Base-by-base conservation (phyloP, 352 stramenopile genomes). In the Thraustochytrium striatum region DNA sequence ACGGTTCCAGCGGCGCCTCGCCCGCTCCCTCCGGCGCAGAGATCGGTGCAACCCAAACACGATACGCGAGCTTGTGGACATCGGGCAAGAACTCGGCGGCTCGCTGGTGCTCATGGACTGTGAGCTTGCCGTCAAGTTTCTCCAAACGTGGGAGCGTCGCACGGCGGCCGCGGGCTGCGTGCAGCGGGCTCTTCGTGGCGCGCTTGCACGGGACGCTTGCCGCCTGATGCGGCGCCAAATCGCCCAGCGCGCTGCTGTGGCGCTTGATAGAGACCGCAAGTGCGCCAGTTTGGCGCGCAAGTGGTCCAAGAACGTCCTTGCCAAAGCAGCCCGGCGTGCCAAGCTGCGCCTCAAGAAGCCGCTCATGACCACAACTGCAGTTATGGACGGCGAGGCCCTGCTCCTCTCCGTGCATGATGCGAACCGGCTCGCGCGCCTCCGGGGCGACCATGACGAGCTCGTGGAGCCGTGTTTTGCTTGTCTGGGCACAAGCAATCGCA, bases 101-200 rank as follows among this genome's bases (percentile, higher is more conserved):
- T 79, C 69, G 8, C 55, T 79, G 21, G 13, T 79, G 30, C 35
- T 69, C 52, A 79, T 79, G 69, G 69, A 79, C 43, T 79, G 69
- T 5, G 33, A 79, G 3, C 30, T 11, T n/a, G 57, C 69, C 13
- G 69, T 72, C n/a, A 13, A 21, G 7, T 79, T 79, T 57, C 9
- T 79, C 3, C 30, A 69, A 25, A 69, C 9, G 11, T 79, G 69
- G 69, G 32, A 39, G 8, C 25, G 28, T 3, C 50, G 69, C 25
- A 72, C 52, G n/a, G 7, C 13, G 19, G 69, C 69, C 3, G 69
- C 69, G 5, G n/a, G 19, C 3, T 11, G 72, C 2, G 32, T 79
- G 32, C 69, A 79, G 69, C 50, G 69, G 8, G 53, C 43, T 41
- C 19, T 53, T 19, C 50, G 69, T n/a, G 69, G 16, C n/a, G 21